Base-by-base conservation (phyloP, 805 yeast genomes). In the Ogataea populi-albae region DNA sequence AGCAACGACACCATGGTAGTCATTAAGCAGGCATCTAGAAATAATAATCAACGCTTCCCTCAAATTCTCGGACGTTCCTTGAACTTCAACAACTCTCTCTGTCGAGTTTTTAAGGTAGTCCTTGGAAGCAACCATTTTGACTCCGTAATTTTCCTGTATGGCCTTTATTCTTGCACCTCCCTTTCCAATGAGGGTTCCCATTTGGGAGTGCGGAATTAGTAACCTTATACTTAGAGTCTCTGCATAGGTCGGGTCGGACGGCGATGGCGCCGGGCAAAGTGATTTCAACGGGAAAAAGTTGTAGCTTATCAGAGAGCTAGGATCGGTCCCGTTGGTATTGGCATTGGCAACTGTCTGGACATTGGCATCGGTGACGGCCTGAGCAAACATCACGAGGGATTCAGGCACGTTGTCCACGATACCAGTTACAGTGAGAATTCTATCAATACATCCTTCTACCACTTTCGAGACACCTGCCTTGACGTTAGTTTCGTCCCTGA, bases 131-230 rank as follows among this genome's bases (percentile, higher is more conserved):
- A 86, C 87, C 75, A 88, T 83, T 55, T 83, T 81, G 34, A 88
- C 86, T 37, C 72, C 66, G 57, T 68, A 80, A 21, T 63, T 65
- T 41, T 78, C 81, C 64, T 85, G 93, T 41, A 87, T 75, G 26
- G 81, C 71, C 65, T 86, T 87, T 55, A 88, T 88, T 55, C 88
- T 73, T 9, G 69, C 65, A 35, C 96, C 96, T 42, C 76, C 84
- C 39, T 83, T 77, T 34, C 96, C 96, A 55, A 88, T 87, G 30
- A 88, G 73, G 6, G 94, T 79, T 25, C 96, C 95, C 77, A 87
- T 79, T 57, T 86, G 95, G 34, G 80, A 71, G 60, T 87, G 86
- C 26, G 96, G 87, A 40, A 87, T 71, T 44, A 88, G 66, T 30
- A 88, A 66, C 54, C 96, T 73, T 50, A 87, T 59, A 23, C 76